These are phyloP conservation scores for Gossypium gossypioides DNA, from an alignment of 441 rosid genomes.

Conservation along the genomic window DNA sequence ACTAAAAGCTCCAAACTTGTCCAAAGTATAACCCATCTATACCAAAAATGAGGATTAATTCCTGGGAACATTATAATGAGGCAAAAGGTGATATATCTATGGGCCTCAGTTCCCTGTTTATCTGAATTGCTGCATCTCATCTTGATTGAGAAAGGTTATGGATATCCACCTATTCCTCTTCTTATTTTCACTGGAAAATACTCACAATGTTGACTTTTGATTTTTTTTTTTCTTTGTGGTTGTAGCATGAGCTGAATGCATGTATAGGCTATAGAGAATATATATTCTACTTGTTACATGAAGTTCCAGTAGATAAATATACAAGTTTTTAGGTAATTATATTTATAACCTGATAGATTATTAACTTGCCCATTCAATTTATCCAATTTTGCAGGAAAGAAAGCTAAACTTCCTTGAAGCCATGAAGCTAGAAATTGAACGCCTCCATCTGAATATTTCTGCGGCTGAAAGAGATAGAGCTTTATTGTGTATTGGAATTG, in stretches of 20 bases:
- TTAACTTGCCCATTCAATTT: constrained; percentile 16
- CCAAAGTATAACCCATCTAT: not conserved
- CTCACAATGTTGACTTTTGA: not conserved
- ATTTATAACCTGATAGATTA: constrained; percentile 3
- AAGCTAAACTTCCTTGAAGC: constrained; percentile 63
- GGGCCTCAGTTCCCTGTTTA: not conserved
- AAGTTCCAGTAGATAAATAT: not conserved
- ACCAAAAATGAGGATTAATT: not conserved
- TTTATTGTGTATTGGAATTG: constrained; percentile 69
- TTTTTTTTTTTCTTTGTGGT: not conserved
- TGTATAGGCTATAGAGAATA: not conserved
- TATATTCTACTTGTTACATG: not conserved
- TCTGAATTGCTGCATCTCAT: not conserved
- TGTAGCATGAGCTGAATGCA: not conserved
- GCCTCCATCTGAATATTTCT: constrained; percentile 72
- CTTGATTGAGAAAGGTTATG: not conserved
- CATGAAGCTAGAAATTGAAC: constrained; percentile 86
- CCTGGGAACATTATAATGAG: not conserved
- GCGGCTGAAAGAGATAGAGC: constrained; percentile 99
- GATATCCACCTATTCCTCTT: not conserved
- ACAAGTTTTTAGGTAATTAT: constrained; percentile 6
- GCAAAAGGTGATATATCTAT: not conserved
- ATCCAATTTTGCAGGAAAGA: constrained; percentile 42
- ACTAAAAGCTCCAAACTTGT: not conserved
- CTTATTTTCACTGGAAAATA: not conserved